Base-by-base conservation (phyloP, 768 basidiomycete species). In the Pleurotus citrinopileatus region DNA sequence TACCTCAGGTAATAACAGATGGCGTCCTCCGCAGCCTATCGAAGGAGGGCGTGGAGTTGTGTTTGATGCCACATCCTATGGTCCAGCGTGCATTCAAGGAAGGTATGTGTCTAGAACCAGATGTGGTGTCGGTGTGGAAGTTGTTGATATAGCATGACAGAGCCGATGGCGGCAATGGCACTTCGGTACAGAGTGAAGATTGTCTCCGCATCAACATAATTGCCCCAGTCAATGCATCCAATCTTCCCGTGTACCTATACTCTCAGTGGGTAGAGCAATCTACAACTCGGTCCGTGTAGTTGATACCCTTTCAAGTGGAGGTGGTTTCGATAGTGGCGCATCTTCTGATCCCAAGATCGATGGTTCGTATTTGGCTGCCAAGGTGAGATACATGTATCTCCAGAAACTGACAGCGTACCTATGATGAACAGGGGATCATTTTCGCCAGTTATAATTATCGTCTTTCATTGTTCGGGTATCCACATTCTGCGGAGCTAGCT, bases 131-230 rank as follows among this genome's bases (percentile, higher is more conserved):
- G n/a, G n/a, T n/a, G n/a, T n/a, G n/a, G n/a, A n/a, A n/a, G n/a
- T n/a, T 43, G 32, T 23, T 7, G 38, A 32, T 36, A 15, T 10
- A 43, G 8, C 45, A 3, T n/a, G 52, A 45, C 53, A 68, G 67
- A 34, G 65, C 61, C 4, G 62, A 68, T 55, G 68, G 69, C 15
- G 69, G 69, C 5, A 68, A 66, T 53, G 68, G 67, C 15, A 70
- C 67, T 0, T 58, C 61, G 10, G 61, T 74, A 13, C 76, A 75
- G 38, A 67, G 66, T 46, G 63, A 67, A 65, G 75, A 75, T 55
- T 78, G 74, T 55, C 63, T 77, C 10, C 63, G 69, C 10, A 66
- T 77, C 38, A 75, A 75, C 54, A 63, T 77, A 17, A 75, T 75
- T 59, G 69, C 71, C 28, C 76, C 75, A 5, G 47, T 59, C 26